Base-by-base conservation (phyloP, 345 rosid species). In the Draba incana region DNA sequence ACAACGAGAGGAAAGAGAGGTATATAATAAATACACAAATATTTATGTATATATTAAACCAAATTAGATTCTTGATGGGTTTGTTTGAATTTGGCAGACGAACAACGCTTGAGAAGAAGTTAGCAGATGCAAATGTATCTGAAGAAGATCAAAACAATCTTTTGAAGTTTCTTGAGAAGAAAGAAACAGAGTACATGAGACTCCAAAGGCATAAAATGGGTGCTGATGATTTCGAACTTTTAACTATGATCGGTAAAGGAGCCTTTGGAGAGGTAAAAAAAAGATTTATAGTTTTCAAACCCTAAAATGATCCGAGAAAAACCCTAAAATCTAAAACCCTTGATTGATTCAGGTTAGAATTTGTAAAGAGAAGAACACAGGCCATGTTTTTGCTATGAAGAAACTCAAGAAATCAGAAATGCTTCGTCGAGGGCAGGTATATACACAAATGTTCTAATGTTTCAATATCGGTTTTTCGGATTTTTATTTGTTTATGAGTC, bases 131-230 rank as follows among this genome's bases (percentile, higher is more conserved):
- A 63, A 93, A 92, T 58, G 96, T 86, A 55, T 90, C 93, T 0
- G 86, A 90, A 81, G 96, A 92, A 82, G 98, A 92, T 80, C 97
- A 88, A 81, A 83, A 64, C 73, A 92, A 90, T 77, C 81, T 92
- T 10, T 79, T 88, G 0, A 90, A 90, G 76, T 92, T 80, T 77
- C 84, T 88, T 86, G 98, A 92, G 88, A 80, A 84, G 81, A 92
- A 90, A 77, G 98, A 92, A 77, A 92, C 96, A 33, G 97, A 90
- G 74, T 92, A 88, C 62, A 92, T 92, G 97, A 87, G 98, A 62
- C 90, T 88, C 68, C 95, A 90, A 71, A 83, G 98, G 71, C 98
- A 88, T 83, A 92, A 89, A 75, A 89, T 88, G 95, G 89, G 95
- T 49, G 92, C 69, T 57, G 98, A 92, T 77, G 98, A 92, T 77